Percentiles rank a stretch among this genome's conserved stretches.
phyloP scores from a whole-genome alignment of 805 yeast species.

The Saccharomycopsis synnaedendra region DNA sequence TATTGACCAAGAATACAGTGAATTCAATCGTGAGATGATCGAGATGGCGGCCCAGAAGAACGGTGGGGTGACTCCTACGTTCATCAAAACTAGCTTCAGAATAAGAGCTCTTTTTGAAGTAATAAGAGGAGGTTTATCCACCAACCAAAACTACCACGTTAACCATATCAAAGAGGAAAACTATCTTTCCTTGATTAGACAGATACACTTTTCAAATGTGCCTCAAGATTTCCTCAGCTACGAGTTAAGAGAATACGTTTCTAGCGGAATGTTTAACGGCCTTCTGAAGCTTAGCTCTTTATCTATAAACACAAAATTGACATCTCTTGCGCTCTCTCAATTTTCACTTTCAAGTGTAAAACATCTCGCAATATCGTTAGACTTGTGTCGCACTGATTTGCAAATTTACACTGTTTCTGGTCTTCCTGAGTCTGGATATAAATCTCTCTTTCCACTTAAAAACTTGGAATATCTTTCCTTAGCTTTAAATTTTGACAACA shows the following conservation, averaged over 20 bases:
- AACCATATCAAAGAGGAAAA: not conserved
- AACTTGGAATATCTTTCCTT: conserved; percentile 1
- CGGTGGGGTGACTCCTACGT: conserved; percentile 1
- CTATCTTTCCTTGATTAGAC: not conserved
- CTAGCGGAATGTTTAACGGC: not conserved
- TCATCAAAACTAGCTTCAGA: conserved; percentile 8
- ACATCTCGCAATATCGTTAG: not conserved
- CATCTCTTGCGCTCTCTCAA: not conserved
- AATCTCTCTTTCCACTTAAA: conserved; percentile 3
- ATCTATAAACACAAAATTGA: not conserved
- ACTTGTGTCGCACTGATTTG: not conserved
- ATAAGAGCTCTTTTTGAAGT: conserved; percentile 1
- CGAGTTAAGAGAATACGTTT: conserved; percentile 1
- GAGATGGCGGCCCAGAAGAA: not conserved
- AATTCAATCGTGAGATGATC: conserved; percentile 5
- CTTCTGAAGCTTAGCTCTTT: not conserved
- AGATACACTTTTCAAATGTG: not conserved
- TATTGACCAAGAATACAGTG: conserved; percentile 7
- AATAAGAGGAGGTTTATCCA: not conserved
- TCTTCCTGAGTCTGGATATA: not conserved
- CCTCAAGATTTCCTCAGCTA: conserved; percentile 9
- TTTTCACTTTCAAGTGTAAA: not conserved
- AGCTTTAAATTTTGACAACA: conserved; percentile 10
- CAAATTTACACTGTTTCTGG: not conserved
- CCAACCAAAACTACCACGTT: not conserved